Conservation (phyloP, 1,139 yeast genomes). For the Candida labiduridarum region DNA sequence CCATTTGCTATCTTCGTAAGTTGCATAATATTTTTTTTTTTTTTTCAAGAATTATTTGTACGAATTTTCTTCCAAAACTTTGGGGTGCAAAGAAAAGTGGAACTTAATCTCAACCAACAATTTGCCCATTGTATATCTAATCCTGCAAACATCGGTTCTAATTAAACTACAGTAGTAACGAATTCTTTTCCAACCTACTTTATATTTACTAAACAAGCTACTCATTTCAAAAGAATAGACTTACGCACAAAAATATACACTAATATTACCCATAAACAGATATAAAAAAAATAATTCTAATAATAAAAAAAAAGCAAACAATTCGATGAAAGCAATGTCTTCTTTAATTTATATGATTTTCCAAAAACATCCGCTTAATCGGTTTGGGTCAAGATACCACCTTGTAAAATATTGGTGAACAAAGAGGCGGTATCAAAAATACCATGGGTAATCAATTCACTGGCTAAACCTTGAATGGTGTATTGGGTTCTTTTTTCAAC, state of each 20-base stretch:
- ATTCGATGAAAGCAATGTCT: not conserved
- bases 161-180: not conserved
- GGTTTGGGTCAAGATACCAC: conserved; percentile 7
- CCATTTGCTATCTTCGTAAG: too few species aligned
- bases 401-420: conserved; percentile 1
- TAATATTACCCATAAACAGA: not conserved
- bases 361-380: not conserved
- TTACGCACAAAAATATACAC: not conserved
- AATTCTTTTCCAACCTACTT: not conserved
- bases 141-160: not conserved
- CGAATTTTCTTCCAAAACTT: too few species aligned
- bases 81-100: too few species aligned
- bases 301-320: not conserved
- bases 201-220: not conserved
- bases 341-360: not conserved
- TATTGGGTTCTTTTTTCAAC: conserved; percentile 6
- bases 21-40: too few species aligned
- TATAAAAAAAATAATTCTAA: not conserved
- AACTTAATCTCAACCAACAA: too few species aligned
- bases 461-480: conserved; percentile 6
- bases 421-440: conserved; percentile 6
- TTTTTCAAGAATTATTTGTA: too few species aligned
- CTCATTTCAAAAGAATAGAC: not conserved
- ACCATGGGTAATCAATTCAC: conserved; percentile 6
- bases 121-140: too few species aligned